A percentile compares a stretch with the other conserved stretches of the same genome.
Conservation (phyloP, 2,329 filamentous ascomycete species). For the Beauveria asiatica region DNA sequence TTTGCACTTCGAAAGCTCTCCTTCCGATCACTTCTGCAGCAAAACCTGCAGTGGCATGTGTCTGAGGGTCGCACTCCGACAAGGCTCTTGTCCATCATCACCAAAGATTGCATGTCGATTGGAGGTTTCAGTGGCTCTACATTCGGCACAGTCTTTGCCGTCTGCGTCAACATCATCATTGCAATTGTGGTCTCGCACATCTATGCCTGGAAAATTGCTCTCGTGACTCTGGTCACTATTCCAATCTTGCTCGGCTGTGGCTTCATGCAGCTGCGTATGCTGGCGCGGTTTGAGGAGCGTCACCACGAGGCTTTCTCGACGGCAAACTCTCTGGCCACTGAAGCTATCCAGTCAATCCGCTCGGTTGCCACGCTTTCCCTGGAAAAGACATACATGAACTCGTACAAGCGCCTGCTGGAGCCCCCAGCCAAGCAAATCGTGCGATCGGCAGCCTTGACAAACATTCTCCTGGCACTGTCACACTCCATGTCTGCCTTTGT, state of each 20-base stretch:
- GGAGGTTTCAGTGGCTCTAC: constrained; percentile 48
- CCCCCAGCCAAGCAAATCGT: constrained; percentile 16
- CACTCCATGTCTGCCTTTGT: not conserved
- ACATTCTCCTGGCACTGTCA: not conserved
- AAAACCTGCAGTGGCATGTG: constrained; percentile 52
- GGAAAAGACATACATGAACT: constrained; percentile 20
- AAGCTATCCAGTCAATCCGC: constrained; percentile 41
- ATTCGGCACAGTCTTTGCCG: constrained; percentile 44
- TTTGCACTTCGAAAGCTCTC: constrained; percentile 47
- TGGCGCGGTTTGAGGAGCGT: constrained; percentile 36
- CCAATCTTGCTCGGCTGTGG: constrained; percentile 46
- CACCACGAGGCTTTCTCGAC: constrained; percentile 41
- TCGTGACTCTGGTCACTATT: constrained; percentile 45
- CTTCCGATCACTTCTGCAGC: constrained; percentile 46
- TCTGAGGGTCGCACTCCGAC: constrained; percentile 35
- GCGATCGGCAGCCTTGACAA: not conserved
- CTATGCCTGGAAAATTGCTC: constrained; percentile 50
- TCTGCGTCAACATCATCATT: constrained; percentile 43
- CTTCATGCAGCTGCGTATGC: constrained; percentile 42
- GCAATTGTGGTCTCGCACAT: constrained; percentile 46
- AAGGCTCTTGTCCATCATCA: constrained; percentile 44
- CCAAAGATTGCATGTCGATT: constrained; percentile 44
- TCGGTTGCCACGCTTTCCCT: constrained; percentile 26
- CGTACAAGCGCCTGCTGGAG: constrained; percentile 26
- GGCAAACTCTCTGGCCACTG: constrained; percentile 38